phyloP scores from a whole-genome alignment of 257 asterid species.

The Dorcoceras hygrometricum region DNA sequence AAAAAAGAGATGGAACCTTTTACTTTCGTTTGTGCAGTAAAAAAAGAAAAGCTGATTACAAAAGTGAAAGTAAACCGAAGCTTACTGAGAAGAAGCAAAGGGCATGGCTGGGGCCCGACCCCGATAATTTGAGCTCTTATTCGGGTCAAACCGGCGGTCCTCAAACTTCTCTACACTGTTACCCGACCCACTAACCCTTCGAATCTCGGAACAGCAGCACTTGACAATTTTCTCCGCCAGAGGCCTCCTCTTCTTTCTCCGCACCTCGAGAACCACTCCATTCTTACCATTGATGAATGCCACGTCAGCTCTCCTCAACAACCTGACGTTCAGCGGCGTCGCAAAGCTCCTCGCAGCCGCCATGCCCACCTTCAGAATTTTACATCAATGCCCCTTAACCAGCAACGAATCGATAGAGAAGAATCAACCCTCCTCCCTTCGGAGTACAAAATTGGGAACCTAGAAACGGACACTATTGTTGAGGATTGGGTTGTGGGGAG shows the following conservation, averaged over 20 bases:
- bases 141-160: slow-evolving; percentile 48
- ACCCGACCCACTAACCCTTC: slow-evolving; percentile 36
- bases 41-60: neutral
- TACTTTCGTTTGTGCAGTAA: neutral
- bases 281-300: slow-evolving; percentile 28
- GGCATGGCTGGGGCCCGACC: slow-evolving; percentile 49
- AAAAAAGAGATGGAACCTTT: neutral
- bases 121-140: slow-evolving; percentile 35
- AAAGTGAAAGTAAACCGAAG: neutral
- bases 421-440: slow-evolving; percentile 41
- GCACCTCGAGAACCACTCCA: slow-evolving; percentile 35
- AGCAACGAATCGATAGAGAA: neutral
- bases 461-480: neutral
- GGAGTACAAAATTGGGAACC: neutral
- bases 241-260: slow-evolving; percentile 49
- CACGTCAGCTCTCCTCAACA: slow-evolving; percentile 33
- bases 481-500: neutral
- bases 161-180: slow-evolving; percentile 49
- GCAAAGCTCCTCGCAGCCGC: slow-evolving; percentile 58
- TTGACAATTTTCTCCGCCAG: slow-evolving; percentile 31
- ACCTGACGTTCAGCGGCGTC: slow-evolving; percentile 37
- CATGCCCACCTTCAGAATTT: slow-evolving; percentile 28
- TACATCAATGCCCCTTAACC: slow-evolving; percentile 32
- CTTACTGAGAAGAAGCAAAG: slow-evolving; percentile 65
- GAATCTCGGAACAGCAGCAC: slow-evolving; percentile 60